Conservation (phyloP, 2,329 filamentous ascomycete species). For the Fusarium nygamai region DNA sequence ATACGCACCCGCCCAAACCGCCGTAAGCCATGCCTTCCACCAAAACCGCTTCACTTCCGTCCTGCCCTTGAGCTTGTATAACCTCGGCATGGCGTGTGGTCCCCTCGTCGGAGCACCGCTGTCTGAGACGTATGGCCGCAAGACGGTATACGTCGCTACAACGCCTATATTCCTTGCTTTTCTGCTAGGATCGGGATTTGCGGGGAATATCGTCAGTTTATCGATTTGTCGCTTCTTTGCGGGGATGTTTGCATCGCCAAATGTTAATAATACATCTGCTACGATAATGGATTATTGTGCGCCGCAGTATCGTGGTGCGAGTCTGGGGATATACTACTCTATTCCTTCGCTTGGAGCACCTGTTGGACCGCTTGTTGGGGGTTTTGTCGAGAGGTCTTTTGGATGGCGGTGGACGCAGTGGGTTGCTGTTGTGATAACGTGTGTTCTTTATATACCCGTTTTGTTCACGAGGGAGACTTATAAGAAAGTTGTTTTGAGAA, state of each 20-base stretch:
- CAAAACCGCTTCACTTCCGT: not conserved
- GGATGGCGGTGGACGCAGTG: constrained; percentile 34
- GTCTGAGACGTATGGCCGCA: constrained; percentile 23
- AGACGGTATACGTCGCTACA: constrained; percentile 21
- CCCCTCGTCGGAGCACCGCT: constrained; percentile 21
- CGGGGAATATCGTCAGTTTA: not conserved
- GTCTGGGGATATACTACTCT: constrained; percentile 26
- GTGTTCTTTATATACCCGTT: constrained; percentile 12
- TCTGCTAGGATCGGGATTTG: not conserved
- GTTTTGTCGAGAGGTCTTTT: constrained; percentile 3
- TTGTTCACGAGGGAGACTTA: constrained; percentile 28
- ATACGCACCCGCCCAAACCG: constrained; percentile 16
- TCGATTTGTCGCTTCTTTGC: constrained; percentile 25
- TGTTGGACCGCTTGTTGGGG: constrained; percentile 10
- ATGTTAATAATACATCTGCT: constrained; percentile 29
- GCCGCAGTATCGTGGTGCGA: constrained; percentile 1
- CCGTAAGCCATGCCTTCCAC: constrained; percentile 2
- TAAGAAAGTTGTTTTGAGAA: constrained; percentile 18
- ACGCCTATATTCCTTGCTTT: constrained; percentile 24
- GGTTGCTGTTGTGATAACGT: constrained; percentile 12
- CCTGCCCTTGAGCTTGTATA: constrained; percentile 15
- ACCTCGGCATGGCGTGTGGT: constrained; percentile 31
- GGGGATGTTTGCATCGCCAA: constrained; percentile 27
- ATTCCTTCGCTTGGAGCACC: constrained; percentile 21
- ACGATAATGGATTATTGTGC: constrained; percentile 23